Evolutionary conservation across 176 grass and related monocot species (phyloP), one percentile per base, ranked within the genome.

Genomic region (Saccharum spontaneum): DNA sequence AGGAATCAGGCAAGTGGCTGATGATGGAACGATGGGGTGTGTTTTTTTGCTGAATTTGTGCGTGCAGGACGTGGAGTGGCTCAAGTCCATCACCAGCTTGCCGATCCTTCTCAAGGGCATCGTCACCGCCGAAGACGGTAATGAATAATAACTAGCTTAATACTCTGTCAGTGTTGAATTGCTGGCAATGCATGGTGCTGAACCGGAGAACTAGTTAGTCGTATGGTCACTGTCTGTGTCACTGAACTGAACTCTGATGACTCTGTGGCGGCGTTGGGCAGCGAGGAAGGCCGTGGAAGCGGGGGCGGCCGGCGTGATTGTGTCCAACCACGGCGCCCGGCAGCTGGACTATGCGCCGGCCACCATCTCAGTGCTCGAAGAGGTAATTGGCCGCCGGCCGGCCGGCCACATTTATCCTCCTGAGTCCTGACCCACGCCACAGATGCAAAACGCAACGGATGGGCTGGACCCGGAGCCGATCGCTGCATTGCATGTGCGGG

Each of bases 291-390:
- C 90, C 2, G 92, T 93, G 67, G 92, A 97, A 66, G 82, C 48
- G 0, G 90, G 90, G 67, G 89, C 36, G 71, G 69, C 90, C 40
- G 92, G 95, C 20, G 87, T 97, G 41, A 84, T 97, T 22, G 95
- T 97, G 81, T 97, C 95, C 71, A 97, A 97, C 81, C 95, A 97
- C 4, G 92, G 95, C 39, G 90, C 76, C 8, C 79, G 95, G 75
- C 95, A 97, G 79, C 88, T 94, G 17, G 90, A 97, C 70, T 93
- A 94, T 75, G 52, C 90, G n/a, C 95, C 90, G 1, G 76, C 95
- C 50, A 97, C 92, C 60, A 94, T 97, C 85, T 76, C 89, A 18
- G 88, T 60, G 22, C 95, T 97, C 18, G 90, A 94, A 85, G 92
- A 92, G 91, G 94, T 94, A 87, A 52, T n/a, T 23, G 55, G 4